Percentiles rank a stretch among this genome's conserved stretches.
These are phyloP conservation scores for Penicillium sp. DNA, from an alignment of 2,329 filamentous ascomycete genomes.

Conservation along the genomic window DNA sequence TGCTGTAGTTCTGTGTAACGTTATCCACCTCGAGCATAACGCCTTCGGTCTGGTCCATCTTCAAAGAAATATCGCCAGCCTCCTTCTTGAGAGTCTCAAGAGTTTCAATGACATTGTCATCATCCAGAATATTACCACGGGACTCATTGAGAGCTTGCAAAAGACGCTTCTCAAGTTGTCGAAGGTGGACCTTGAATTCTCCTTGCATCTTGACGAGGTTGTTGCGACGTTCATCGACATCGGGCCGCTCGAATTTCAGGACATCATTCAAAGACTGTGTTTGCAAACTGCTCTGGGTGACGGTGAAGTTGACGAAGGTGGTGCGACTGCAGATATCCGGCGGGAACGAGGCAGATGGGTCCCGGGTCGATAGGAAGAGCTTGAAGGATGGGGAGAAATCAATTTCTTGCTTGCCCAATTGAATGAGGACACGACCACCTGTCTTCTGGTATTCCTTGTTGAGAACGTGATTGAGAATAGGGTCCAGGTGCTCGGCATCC, in stretches of 20 bases:
- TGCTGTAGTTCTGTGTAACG: constrained; percentile 90
- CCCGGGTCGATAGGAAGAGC: constrained; percentile 89
- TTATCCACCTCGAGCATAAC: constrained; percentile 98
- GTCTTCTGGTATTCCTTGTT: constrained; percentile 99
- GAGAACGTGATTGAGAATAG: constrained; percentile 94
- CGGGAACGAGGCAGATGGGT: constrained; percentile 92
- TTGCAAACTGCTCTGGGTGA: constrained; percentile 97
- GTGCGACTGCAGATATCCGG: constrained; percentile 97
- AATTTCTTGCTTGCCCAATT: constrained; percentile 97
- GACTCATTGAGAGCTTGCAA: constrained; percentile 96
- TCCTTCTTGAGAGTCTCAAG: constrained; percentile 97
- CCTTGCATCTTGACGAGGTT: constrained; percentile 98
- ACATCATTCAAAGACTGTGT: constrained; percentile 98
- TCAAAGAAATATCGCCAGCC: constrained; percentile 89
- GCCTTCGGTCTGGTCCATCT: constrained; percentile 94
- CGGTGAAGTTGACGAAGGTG: constrained; percentile 98
- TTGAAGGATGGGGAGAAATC: constrained; percentile 97
- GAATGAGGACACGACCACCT: constrained; percentile 93
- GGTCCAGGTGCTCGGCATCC: constrained; percentile 94
- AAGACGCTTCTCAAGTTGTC: constrained; percentile 89
- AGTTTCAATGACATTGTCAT: constrained; percentile 97
- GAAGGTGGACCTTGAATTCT: constrained; percentile 97
- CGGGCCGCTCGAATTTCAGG: constrained; percentile 92
- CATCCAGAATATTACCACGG: constrained; percentile 94
- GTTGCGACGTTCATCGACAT: constrained; percentile 92